Percentiles rank a stretch among this genome's conserved stretches.
Evolutionary conservation across 2,329 filamentous ascomycete genomes (phyloP).

Genomic region (Amylocarpus encephaloides): DNA sequence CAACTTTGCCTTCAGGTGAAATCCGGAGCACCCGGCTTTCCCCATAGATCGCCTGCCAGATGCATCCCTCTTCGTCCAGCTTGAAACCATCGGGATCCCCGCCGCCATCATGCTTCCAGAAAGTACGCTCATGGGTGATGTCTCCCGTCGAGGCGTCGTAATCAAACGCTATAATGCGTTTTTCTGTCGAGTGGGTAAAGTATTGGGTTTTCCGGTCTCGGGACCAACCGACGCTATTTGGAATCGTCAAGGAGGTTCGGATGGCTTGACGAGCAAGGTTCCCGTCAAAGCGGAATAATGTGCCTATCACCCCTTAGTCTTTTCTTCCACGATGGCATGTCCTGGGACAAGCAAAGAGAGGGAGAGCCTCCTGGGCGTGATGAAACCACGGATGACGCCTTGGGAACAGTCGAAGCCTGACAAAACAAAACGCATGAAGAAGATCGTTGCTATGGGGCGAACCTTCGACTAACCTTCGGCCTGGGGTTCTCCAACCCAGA

Average conservation of each 20-base stretch:
- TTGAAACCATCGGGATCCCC: constrained; percentile 79
- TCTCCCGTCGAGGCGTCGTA: constrained; percentile 58
- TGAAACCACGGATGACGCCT: neutral
- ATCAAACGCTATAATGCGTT: constrained; percentile 67
- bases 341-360: neutral
- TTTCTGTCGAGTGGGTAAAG: constrained; percentile 71
- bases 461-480: constrained; percentile 30
- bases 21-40: constrained; percentile 70
- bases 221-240: constrained; percentile 81
- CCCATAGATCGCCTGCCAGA: constrained; percentile 86
- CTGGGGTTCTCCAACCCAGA: constrained; percentile 36
- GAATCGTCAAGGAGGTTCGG: constrained; percentile 63
- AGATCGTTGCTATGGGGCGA: neutral
- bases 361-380: neutral
- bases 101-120: constrained; percentile 58
- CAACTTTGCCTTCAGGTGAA: constrained; percentile 54
- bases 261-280: constrained; percentile 54
- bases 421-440: neutral
- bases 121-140: constrained; percentile 63
- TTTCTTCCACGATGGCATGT: neutral
- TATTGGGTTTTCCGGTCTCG: constrained; percentile 60
- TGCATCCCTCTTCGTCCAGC: constrained; percentile 74
- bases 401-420: neutral
- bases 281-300: constrained; percentile 65
- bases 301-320: constrained; percentile 42